Base-by-base conservation (phyloP, 2,329 filamentous ascomycete genomes). In the Xylariaceae sp. region DNA sequence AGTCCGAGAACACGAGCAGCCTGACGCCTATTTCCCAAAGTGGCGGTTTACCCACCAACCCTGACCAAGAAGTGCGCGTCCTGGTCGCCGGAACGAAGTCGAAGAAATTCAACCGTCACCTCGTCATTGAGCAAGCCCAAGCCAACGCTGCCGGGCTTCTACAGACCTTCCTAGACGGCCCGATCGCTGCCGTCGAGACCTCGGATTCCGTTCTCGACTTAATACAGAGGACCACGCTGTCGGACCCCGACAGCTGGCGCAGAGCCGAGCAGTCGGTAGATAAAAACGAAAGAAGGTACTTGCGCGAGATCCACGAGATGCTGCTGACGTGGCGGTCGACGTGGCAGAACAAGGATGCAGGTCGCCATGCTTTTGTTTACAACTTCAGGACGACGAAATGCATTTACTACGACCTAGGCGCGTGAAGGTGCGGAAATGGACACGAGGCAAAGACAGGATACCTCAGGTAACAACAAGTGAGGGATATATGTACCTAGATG, bases 41-140 rank as follows among this genome's bases (percentile, higher is more conserved):
- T 9, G 49, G 52, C 48, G 60, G 58, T 48, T 16, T 59, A 50
- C 57, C 55, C 40, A 42, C 63, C 54, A 71, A 83, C 43, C 75
- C 80, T 52, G 81, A 86, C 56, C 87, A 89, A 64, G 89, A 93
- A 53, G 92, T 98, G 44, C 88, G 89, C 57, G 88, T 98, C n/a
- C 81, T 97, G 3, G 83, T 92, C 5, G 86, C 90, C 1, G 88
- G 90, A 54, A 93, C 91, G 48, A 87, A 88, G 66, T 91, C 88
- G 73, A 97, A 96, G 75, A 98, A 97, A 77, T 90, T 89, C 61
- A 97, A 96, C 74, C 87, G 93, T 50, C 87, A 87, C 68, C 88
- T 88, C 23, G 91, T 98, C 48, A 87, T 97, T 46, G 91, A 96
- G 70, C 89, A 93, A 63, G 88, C 88, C 59, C 85, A 85, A 73